These are phyloP conservation scores for Neurospora intermedia DNA, from an alignment of 495 filamentous ascomycete species.

Conservation along the genomic window DNA sequence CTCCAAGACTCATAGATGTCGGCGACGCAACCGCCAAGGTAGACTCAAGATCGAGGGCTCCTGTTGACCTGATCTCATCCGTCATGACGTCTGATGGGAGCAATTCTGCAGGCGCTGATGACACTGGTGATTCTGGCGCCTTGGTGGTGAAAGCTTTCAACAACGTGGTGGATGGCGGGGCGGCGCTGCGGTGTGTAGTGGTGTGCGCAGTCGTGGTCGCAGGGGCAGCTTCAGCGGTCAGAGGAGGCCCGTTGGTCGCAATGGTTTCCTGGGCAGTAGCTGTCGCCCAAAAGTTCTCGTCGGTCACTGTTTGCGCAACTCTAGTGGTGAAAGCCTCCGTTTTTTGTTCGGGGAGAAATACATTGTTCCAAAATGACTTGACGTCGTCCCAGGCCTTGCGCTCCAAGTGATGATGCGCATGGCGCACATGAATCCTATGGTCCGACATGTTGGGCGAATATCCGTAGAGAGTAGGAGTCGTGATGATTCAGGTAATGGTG, in stretches of 20 bases:
- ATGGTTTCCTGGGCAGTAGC: neutral
- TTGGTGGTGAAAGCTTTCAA: neutral
- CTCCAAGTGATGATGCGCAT: neutral
- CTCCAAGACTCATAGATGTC: slow-evolving; percentile 8
- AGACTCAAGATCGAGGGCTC: neutral
- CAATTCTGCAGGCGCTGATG: neutral
- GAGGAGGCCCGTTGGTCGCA: neutral
- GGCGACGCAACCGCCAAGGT: slow-evolving; percentile 10
- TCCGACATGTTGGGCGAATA: neutral
- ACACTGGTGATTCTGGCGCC: neutral
- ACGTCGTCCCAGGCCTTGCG: neutral
- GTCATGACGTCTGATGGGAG: neutral
- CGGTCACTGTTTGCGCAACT: neutral
- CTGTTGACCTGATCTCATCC: neutral
- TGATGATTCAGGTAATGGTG: neutral
- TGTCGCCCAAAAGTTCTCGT: neutral
- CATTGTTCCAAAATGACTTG: neutral
- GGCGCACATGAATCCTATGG: neutral
- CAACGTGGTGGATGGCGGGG: neutral
- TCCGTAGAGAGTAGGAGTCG: neutral
- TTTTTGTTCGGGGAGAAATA: neutral
- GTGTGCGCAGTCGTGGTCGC: neutral
- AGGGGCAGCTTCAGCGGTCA: neutral
- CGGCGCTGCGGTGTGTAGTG: neutral
- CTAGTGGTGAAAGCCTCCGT: neutral